Evolutionary conservation across 106 monocot species (phyloP), one percentile per base, ranked within the genome.

Genomic region (Dendrobium chrysotoxum): DNA sequence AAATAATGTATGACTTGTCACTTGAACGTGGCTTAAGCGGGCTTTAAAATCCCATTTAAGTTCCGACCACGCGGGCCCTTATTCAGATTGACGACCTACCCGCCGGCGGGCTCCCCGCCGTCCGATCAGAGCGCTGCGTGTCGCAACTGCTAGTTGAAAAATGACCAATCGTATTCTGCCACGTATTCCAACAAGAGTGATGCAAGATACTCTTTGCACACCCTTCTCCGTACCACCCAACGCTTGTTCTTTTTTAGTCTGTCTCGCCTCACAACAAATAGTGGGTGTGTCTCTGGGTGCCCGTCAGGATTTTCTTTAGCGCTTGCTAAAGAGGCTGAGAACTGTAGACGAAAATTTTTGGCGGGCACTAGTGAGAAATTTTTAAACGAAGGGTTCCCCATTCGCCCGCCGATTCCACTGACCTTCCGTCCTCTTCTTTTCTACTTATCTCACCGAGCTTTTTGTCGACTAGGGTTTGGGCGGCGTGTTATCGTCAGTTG

Each of bases 321-420:
- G 40, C 41, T 74, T 21, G 3, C 1, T 20, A 7, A 42, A 20
- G n/a, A 21, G 1, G 21, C 21, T 10, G 20, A 40, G 42, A 21
- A 74, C 74, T 74, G 74, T 5, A 41, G 4, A 11, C 74, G 74
- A 74, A 74, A 74, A 18, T 18, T 74, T 74, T 74, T 74, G 74
- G 74, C 74, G 74, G 74, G 41, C 74, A 41, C 42, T 6, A 41
- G 41, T 0, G 41, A 20, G 40, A 41, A 41, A 20, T 40, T 41
- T 74, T 74, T 16, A 20, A 74, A 74, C 4, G 30, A 70, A n/a
- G 21, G 20, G 6, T 40, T 28, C 73, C 7, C 40, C 74, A 74
- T 74, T 74, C 7, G 40, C 74, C 74, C 74, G 74, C 74, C 74
- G 40, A 74, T 42, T 74, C 13, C 74, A 74, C 31, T 74, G 38